Evolutionary conservation across 257 asterid genomes (phyloP).

Genomic region (Knoxia roxburghii): DNA sequence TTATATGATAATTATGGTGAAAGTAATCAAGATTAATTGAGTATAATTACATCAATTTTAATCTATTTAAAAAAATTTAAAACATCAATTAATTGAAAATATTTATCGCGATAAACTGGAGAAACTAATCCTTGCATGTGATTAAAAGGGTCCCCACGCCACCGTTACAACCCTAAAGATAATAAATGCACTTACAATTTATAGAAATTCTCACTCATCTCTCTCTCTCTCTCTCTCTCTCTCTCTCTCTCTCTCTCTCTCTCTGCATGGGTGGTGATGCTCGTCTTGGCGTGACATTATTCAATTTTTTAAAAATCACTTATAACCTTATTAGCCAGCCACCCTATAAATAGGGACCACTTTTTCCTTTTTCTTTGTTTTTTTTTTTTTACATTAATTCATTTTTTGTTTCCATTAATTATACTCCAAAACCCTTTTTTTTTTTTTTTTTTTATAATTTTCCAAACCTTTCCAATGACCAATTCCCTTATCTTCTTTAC

Average conservation of each 20-base stretch:
- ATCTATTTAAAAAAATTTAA: no score
- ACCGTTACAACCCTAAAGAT: slow-evolving; percentile 32
- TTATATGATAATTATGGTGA: no score
- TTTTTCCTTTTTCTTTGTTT: background rate
- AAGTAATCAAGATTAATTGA: no score
- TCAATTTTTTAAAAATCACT: slow-evolving; percentile 40
- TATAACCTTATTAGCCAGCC: no score
- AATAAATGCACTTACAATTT: slow-evolving; percentile 32
- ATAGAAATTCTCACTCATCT: slow-evolving; percentile 29
- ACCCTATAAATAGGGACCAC: slow-evolving; percentile 49
- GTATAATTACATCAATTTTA: no score
- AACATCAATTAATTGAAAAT: no score
- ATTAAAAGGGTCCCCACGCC: slow-evolving; percentile 39
- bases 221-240: no score
- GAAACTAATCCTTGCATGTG: no score
- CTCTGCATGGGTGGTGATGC: slow-evolving; percentile 30
- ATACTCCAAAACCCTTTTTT: background rate
- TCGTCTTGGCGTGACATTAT: slow-evolving; percentile 40
- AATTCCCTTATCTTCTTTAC: slow-evolving; percentile 30
- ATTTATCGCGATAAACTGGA: no score
- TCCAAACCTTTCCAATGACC: slow-evolving; percentile 24
- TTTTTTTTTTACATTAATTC: background rate
- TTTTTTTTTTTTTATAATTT: background rate
- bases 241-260: no score
- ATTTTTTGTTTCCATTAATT: slow-evolving; percentile 24